Conservation (phyloP, 2,329 filamentous ascomycete genomes). For the Penicillium sp. region DNA sequence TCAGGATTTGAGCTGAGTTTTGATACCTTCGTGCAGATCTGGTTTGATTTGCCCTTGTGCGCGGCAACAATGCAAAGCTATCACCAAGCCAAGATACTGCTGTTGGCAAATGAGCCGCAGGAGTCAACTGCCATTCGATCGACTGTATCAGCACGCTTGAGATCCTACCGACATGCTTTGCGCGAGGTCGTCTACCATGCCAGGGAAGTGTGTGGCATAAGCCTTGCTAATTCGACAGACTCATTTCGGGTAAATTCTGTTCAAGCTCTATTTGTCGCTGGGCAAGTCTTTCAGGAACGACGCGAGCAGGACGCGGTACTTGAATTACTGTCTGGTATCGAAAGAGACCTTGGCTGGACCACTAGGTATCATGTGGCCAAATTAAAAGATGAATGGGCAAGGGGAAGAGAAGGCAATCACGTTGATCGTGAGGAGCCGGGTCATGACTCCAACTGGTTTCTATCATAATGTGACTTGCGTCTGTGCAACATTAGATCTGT, state of each 20-base stretch:
- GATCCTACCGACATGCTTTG: slow-evolving; percentile 53
- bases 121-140: slow-evolving; percentile 51
- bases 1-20: slow-evolving; percentile 1
- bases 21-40: slow-evolving; percentile 11
- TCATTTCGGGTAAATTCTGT: slow-evolving; percentile 43
- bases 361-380: slow-evolving; percentile 14
- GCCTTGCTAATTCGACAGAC: slow-evolving; percentile 52
- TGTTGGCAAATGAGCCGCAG: slow-evolving; percentile 58
- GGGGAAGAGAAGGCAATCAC: slow-evolving; percentile 20
- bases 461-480: background rate
- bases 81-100: slow-evolving; percentile 59
- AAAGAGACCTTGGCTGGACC: slow-evolving; percentile 14
- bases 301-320: slow-evolving; percentile 13
- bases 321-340: slow-evolving; percentile 14
- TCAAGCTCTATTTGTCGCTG: slow-evolving; percentile 21
- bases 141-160: slow-evolving; percentile 51
- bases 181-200: slow-evolving; percentile 52
- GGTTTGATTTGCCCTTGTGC: slow-evolving; percentile 51
- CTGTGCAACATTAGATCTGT: slow-evolving; percentile 14
- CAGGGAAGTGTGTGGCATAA: slow-evolving; percentile 57
- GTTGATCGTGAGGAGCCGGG: slow-evolving; percentile 1
- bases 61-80: slow-evolving; percentile 62
- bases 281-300: slow-evolving; percentile 48
- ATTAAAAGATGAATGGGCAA: slow-evolving; percentile 13
- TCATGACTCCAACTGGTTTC: background rate